phyloP scores from a whole-genome alignment of 2,329 filamentous ascomycete genomes.

The Trichoderma gracile region DNA sequence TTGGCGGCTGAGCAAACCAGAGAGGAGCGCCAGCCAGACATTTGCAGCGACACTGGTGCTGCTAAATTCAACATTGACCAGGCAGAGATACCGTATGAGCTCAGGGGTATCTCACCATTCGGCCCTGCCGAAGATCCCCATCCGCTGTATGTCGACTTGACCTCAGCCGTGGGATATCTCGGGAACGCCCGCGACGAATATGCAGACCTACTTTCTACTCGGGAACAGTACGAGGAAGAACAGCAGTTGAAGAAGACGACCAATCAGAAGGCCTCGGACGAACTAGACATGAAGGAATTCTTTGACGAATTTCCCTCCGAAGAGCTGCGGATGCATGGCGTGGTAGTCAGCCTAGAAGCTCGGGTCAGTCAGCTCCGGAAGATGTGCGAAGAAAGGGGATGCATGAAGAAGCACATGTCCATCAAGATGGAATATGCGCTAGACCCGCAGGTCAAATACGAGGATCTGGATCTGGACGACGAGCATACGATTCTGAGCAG shows the following conservation, averaged over 20 bases:
- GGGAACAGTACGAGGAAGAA: conserved; percentile 43
- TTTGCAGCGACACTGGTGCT: conserved; percentile 22
- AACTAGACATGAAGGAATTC: conserved; percentile 48
- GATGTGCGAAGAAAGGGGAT: conserved; percentile 45
- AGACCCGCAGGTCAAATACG: conserved; percentile 40
- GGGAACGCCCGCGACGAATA: conserved; percentile 51
- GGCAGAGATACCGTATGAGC: conserved; percentile 36
- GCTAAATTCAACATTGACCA: conserved; percentile 3
- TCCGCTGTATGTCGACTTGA: conserved; percentile 49
- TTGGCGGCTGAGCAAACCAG: conserved; percentile 37
- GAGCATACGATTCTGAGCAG: conserved; percentile 31
- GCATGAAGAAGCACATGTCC: conserved; percentile 47
- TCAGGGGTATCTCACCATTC: conserved; percentile 41
- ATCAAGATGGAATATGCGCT: conserved; percentile 44
- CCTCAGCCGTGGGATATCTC: conserved; percentile 47
- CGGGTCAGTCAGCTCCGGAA: conserved; percentile 41
- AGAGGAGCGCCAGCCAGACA: conserved; percentile 19
- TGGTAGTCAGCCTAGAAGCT: conserved; percentile 39
- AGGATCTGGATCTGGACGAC: conserved; percentile 47
- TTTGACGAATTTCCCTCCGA: conserved; percentile 45
- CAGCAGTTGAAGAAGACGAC: conserved; percentile 37
- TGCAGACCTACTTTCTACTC: conserved; percentile 46
- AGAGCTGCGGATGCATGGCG: conserved; percentile 38
- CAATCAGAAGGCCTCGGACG: conserved; percentile 36
- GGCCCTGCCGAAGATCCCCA: conserved; percentile 46